These are phyloP conservation scores for Sanghuangporus weigelae DNA, from an alignment of 1,284 basidiomycete species.

Conservation along the genomic window DNA sequence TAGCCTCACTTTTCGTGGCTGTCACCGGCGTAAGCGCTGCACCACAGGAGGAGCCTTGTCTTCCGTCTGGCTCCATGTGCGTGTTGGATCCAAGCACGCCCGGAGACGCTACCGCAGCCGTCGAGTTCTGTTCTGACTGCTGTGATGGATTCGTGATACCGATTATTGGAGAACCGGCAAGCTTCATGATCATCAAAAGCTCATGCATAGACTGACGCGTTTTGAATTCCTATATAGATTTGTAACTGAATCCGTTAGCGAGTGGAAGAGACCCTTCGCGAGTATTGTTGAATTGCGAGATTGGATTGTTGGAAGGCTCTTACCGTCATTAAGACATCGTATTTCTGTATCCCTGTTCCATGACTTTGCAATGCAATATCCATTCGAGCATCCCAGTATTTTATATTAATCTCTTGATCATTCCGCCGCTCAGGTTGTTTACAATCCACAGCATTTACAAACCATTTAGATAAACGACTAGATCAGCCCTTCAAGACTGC, in stretches of 20 bases:
- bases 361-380: no score
- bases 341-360: no score
- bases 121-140: background rate
- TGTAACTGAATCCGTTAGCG: background rate
- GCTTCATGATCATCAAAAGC: background rate
- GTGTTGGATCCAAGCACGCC: background rate
- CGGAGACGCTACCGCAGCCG: background rate
- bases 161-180: background rate
- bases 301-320: background rate
- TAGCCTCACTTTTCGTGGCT: background rate
- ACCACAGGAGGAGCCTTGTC: background rate
- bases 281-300: background rate
- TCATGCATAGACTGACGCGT: background rate
- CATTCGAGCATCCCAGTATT: no score
- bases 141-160: background rate
- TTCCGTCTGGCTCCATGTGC: background rate
- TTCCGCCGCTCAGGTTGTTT: no score
- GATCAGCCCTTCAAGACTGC: no score
- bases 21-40: background rate
- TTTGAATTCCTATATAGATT: background rate
- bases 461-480: no score
- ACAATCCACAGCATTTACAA: no score
- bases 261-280: background rate
- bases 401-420: no score
- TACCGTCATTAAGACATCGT: no score